phyloP scores from a whole-genome alignment of 2,329 filamentous ascomycete species.

The Juglanconis juglandina region DNA sequence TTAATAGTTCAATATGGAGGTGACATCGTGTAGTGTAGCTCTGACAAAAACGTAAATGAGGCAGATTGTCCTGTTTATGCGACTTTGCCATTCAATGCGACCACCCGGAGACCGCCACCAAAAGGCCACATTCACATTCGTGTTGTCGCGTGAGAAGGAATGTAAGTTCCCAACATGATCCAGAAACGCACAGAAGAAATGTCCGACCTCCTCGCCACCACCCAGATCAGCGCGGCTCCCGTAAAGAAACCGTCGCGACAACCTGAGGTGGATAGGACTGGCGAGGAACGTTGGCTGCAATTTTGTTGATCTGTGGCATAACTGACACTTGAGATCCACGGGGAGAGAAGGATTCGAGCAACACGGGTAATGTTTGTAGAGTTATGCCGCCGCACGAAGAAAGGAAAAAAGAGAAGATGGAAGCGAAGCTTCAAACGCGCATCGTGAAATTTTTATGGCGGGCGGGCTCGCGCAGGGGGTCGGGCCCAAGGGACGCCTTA shows the following conservation, averaged over 20 bases:
- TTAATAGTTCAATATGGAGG: background rate
- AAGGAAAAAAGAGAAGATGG: constrained; percentile 47
- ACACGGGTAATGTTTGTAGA: constrained; percentile 68
- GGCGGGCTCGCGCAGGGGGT: background rate
- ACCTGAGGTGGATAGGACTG: constrained; percentile 39
- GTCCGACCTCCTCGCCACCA: constrained; percentile 41
- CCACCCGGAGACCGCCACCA: background rate
- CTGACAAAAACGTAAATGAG: background rate
- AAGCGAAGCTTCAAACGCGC: constrained; percentile 20
- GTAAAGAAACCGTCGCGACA: constrained; percentile 34
- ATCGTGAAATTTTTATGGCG: constrained; percentile 20
- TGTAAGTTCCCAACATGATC: background rate
- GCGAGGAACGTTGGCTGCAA: constrained; percentile 65
- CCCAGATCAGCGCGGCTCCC: constrained; percentile 26
- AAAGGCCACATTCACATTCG: too few species aligned
- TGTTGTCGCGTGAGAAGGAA: background rate
- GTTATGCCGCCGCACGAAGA: constrained; percentile 79
- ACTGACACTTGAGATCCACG: constrained; percentile 63
- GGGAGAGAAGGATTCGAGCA: constrained; percentile 62
- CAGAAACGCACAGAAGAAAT: constrained; percentile 25
- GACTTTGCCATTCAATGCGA: background rate
- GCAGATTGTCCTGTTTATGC: background rate
- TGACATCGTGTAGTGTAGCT: background rate
- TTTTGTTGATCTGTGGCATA: constrained; percentile 73
- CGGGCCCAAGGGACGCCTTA: background rate